Evolutionary conservation across 768 basidiomycete genomes (phyloP).

Genomic region (Fomitopsis pulvina): DNA sequence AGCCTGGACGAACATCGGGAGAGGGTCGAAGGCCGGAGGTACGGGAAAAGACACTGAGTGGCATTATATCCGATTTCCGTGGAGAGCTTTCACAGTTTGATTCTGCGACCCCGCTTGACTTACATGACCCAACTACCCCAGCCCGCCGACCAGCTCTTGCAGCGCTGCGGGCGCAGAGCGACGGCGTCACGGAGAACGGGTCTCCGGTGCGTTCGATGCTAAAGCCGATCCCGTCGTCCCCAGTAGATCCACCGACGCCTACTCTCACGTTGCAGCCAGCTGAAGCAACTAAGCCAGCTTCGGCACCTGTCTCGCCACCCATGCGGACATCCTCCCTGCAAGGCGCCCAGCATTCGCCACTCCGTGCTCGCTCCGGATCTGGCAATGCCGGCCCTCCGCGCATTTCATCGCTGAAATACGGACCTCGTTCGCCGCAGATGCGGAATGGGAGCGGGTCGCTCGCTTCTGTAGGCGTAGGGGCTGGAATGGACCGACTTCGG

Average conservation of each 20-base stretch:
- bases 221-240: slow-evolving; percentile 8
- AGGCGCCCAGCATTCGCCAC: slow-evolving; percentile 20
- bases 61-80: slow-evolving; percentile 67
- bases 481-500: slow-evolving; percentile 41
- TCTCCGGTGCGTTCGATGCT: slow-evolving; percentile 4
- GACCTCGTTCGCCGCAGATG: slow-evolving; percentile 13
- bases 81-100: slow-evolving; percentile 67
- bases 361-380: slow-evolving; percentile 16
- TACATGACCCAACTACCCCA: slow-evolving; percentile 60
- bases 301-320: not conserved
- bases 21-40: slow-evolving; percentile 28
- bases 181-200: slow-evolving; percentile 7
- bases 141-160: slow-evolving; percentile 30
- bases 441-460: slow-evolving; percentile 22
- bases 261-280: slow-evolving; percentile 18
- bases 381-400: slow-evolving; percentile 10
- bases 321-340: slow-evolving; percentile 43
- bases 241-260: slow-evolving; percentile 13
- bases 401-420: slow-evolving; percentile 16
- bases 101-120: slow-evolving; percentile 45
- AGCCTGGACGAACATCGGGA: slow-evolving; percentile 32
- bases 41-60: slow-evolving; percentile 47
- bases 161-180: slow-evolving; percentile 19
- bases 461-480: slow-evolving; percentile 13
- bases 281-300: not conserved